phyloP scores from a whole-genome alignment of 768 basidiomycete species.

The Amanita brunnescens region DNA sequence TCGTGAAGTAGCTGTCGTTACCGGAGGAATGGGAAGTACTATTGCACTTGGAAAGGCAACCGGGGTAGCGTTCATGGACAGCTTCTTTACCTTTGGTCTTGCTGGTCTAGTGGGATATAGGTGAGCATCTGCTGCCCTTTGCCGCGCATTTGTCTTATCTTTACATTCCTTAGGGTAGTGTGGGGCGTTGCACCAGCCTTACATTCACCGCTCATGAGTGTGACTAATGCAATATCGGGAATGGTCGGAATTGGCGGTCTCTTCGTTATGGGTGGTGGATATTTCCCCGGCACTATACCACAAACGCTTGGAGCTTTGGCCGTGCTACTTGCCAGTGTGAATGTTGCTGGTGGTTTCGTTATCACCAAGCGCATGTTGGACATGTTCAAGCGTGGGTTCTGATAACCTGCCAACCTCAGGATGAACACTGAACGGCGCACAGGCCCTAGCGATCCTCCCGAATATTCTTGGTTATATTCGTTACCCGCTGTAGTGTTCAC shows the following conservation, averaged over 20 bases:
- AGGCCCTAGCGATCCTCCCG: conserved; percentile 81
- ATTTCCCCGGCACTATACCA: conserved; percentile 71
- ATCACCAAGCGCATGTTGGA: conserved; percentile 90
- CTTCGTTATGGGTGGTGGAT: conserved; percentile 88
- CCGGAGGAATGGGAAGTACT: conserved; percentile 65
- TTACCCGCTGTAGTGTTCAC: conserved; percentile 77
- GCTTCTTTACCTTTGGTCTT: conserved; percentile 83
- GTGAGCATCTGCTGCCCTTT: conserved; percentile 11
- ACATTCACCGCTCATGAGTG: conserved; percentile 87
- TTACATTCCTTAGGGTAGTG: conserved; percentile 45
- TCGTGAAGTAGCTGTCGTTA: conserved; percentile 65
- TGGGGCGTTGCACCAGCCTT: conserved; percentile 87
- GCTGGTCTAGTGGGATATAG: conserved; percentile 78
- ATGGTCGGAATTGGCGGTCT: conserved; percentile 72
- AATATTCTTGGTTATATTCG: conserved; percentile 78
- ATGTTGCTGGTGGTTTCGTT: conserved; percentile 83
- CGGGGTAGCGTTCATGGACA: conserved; percentile 78
- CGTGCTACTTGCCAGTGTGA: conserved; percentile 82
- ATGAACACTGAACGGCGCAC: conserved; percentile 7
- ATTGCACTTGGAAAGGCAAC: conserved; percentile 75
- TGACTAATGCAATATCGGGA: conserved; percentile 85
- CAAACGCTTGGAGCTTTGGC: conserved; percentile 74
- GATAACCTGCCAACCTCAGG: neutral
- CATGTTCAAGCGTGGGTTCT: conserved; percentile 73
- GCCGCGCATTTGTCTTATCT: neutral